Base-by-base conservation (phyloP, 2,329 filamentous ascomycete genomes). In the Thelonectria discophora region DNA sequence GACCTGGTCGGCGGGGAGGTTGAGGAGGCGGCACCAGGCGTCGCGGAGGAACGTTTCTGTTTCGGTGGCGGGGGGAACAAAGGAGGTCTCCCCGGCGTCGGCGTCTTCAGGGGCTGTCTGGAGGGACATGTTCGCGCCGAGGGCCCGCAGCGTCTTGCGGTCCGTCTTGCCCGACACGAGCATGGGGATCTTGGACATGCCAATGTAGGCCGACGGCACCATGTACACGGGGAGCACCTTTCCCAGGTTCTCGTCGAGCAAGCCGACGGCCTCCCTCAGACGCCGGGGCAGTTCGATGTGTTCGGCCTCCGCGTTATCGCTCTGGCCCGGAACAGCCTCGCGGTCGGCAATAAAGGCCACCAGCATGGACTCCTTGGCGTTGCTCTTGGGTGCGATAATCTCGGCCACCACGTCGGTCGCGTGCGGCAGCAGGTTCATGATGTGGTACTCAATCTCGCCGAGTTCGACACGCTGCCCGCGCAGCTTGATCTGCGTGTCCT, bases 401-500 rank as follows among this genome's bases (percentile, higher is more conserved):
- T 86, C 83, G 2, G 80, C 80, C 0, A 78, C 80, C 0, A 84
- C 79, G 37, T 77, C 78, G 1, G 77, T 78, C 0, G 75, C 76
- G 0, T 74, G 60, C 0, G 80, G 79, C 12, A 85, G 69, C 10
- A 68, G 39, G 30, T 76, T 73, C 12, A 76, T 75, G 58, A 84
- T 78, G 61, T 84, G 79, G 57, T 81, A 79, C 65, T 84, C 83
- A 7, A 85, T 82, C 65, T 85, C 82, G 1, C 80, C 79, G 18
- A 88, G 79, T 74, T 88, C 90, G 53, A 90, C 83, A 56, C 88
- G 79, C 65, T 86, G 88, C 24, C 90, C 91, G 11, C 83, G 80
- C 27, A 91, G 76, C 75, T 92, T 91, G 56, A 90, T 84, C 72
- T 89, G 88, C n/a, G 84, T 84, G 68, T 91, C 89, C 66, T 87